These are phyloP conservation scores for Saccharomycopsis sp. DNA, from an alignment of 805 yeast genomes.

Conservation along the genomic window DNA sequence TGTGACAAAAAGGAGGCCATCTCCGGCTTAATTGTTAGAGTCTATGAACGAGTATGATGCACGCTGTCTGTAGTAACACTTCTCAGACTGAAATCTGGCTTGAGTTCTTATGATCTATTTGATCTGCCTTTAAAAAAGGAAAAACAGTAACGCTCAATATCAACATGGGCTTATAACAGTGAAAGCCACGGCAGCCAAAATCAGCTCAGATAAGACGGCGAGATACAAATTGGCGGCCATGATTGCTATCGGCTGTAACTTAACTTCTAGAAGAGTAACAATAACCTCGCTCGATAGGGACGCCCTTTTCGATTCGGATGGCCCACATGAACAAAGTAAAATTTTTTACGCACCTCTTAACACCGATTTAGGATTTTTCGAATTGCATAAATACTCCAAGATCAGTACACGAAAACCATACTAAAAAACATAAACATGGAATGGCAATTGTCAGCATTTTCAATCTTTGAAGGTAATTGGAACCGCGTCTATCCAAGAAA, in stretches of 20 bases:
- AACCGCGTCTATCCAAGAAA: too few relatives aligned
- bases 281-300: neutral
- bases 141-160: neutral
- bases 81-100: too few relatives aligned
- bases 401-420: neutral
- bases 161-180: neutral
- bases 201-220: neutral
- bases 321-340: neutral
- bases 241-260: neutral
- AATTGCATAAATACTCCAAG: neutral
- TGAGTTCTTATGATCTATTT: too few relatives aligned
- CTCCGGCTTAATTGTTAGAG: too few relatives aligned
- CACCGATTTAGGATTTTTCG: neutral
- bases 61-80: too few relatives aligned
- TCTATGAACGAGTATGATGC: too few relatives aligned
- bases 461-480: too few relatives aligned
- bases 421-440: neutral
- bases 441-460: too few relatives aligned
- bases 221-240: neutral
- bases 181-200: neutral
- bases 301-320: neutral
- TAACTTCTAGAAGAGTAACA: neutral
- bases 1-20: too few relatives aligned
- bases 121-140: too few relatives aligned
- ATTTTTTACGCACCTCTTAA: neutral